These are phyloP conservation scores for Chamaecrista fasciculata DNA, from an alignment of 306 rosid species.

Conservation along the genomic window DNA sequence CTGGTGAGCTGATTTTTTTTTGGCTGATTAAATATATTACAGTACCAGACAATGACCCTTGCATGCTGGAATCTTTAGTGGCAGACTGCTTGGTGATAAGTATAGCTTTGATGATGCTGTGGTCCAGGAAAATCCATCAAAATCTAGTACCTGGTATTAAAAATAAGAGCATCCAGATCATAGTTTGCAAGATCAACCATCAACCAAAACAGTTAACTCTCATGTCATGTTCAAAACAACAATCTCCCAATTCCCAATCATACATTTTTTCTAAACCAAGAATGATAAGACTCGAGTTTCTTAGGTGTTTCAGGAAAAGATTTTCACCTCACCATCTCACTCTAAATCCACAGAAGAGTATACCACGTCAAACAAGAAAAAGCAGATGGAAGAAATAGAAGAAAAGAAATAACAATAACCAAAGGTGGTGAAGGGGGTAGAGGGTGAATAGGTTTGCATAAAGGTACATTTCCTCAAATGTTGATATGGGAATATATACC, in stretches of 20 bases:
- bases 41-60: conserved; percentile 88
- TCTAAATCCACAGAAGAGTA: too few species aligned
- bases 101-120: conserved; percentile 81
- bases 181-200: conserved; percentile 16
- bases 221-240: not conserved
- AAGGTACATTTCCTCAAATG: too few species aligned
- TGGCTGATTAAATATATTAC: conserved; percentile 7
- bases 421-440: too few species aligned
- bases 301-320: too few species aligned
- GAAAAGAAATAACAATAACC: too few species aligned
- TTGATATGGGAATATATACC: too few species aligned
- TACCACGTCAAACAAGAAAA: too few species aligned
- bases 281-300: not conserved
- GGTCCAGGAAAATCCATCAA: conserved; percentile 82
- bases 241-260: conserved; percentile 24
- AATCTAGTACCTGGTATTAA: conserved; percentile 68
- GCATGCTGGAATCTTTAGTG: conserved; percentile 93
- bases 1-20: not conserved
- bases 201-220: conserved; percentile 5
- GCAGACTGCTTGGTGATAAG: conserved; percentile 87
- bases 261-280: not conserved
- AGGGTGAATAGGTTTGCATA: too few species aligned
- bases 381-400: too few species aligned
- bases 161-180: conserved; percentile 22
- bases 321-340: too few species aligned